A percentile compares a stretch with the other conserved stretches of the same genome.
Conservation (phyloP, 352 stramenopile genomes). For the Phytophthora pluvialis region DNA sequence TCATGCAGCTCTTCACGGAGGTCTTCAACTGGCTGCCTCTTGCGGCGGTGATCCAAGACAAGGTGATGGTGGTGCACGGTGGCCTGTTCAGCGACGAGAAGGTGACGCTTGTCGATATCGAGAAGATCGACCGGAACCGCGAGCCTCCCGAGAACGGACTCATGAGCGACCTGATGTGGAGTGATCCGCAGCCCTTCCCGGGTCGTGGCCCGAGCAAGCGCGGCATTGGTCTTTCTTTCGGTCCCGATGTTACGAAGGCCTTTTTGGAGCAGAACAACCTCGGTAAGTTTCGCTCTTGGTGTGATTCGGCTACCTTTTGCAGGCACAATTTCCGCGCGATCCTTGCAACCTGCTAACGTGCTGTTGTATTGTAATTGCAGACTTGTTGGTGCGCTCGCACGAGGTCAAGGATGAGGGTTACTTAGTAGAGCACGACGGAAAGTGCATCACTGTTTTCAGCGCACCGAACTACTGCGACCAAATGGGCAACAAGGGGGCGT, state of each 20-base stretch:
- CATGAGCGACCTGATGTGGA: slow-evolving; percentile 94
- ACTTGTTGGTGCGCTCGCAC: slow-evolving; percentile 98
- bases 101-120: slow-evolving; percentile 94
- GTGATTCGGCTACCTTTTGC: not conserved
- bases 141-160: slow-evolving; percentile 95
- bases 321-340: not conserved
- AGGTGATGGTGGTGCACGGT: slow-evolving; percentile 98
- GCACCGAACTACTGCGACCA: slow-evolving; percentile 99
- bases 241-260: slow-evolving; percentile 96
- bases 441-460: slow-evolving; percentile 99
- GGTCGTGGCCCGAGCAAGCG: slow-evolving; percentile 95
- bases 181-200: slow-evolving; percentile 97
- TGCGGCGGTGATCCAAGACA: slow-evolving; percentile 93
- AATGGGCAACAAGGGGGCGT: slow-evolving; percentile 99
- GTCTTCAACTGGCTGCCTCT: slow-evolving; percentile 98
- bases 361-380: slow-evolving; percentile 37
- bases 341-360: slow-evolving; percentile 1
- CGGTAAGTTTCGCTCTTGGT: slow-evolving; percentile 42
- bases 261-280: slow-evolving; percentile 98
- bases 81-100: slow-evolving; percentile 95
- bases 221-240: slow-evolving; percentile 98
- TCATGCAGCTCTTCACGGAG: slow-evolving; percentile 99
- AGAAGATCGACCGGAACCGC: slow-evolving; percentile 95
- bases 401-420: slow-evolving; percentile 99
- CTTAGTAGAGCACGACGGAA: slow-evolving; percentile 98